Conservation (phyloP, 441 rosid species). For the Euphorbia corollata region DNA sequence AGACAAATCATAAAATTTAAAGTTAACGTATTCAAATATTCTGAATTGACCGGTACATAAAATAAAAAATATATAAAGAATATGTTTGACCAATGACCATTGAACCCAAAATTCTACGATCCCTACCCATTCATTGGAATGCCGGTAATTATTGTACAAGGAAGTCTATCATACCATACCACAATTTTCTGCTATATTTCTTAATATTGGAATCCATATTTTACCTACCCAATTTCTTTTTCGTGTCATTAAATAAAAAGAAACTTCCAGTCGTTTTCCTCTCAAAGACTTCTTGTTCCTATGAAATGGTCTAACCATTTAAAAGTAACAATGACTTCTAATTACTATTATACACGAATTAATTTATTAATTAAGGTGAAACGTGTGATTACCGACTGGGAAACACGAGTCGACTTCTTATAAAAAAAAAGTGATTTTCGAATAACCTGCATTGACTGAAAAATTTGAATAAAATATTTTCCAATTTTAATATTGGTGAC, state of each 20-base stretch:
- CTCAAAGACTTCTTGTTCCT: not conserved
- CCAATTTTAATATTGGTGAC: not conserved
- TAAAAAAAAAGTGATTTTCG: conserved; percentile 5
- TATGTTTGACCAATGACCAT: not conserved
- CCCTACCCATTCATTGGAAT: conserved; percentile 5
- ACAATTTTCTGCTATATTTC: not conserved
- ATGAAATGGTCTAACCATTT: not conserved
- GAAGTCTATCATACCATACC: conserved; percentile 4
- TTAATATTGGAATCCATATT: conserved; percentile 8
- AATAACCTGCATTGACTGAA: conserved; percentile 12
- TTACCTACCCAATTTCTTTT: conserved; percentile 1
- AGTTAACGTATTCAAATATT: not conserved
- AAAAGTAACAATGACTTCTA: not conserved
- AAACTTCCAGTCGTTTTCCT: conserved; percentile 10
- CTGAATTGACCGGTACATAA: conserved; percentile 3
- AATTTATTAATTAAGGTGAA: not conserved
- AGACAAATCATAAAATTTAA: not conserved
- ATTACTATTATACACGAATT: not conserved
- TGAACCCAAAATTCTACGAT: conserved; percentile 7
- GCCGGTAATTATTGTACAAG: not conserved
- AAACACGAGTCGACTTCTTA: too few relatives aligned
- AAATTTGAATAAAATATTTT: not conserved
- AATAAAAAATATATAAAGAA: not conserved
- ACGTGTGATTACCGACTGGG: not conserved
- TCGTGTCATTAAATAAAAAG: not conserved